A percentile compares a stretch with the other conserved stretches of the same genome.
These are phyloP conservation scores for Geotrichum restrictum DNA, from an alignment of 1,139 yeast genomes.

Conservation along the genomic window DNA sequence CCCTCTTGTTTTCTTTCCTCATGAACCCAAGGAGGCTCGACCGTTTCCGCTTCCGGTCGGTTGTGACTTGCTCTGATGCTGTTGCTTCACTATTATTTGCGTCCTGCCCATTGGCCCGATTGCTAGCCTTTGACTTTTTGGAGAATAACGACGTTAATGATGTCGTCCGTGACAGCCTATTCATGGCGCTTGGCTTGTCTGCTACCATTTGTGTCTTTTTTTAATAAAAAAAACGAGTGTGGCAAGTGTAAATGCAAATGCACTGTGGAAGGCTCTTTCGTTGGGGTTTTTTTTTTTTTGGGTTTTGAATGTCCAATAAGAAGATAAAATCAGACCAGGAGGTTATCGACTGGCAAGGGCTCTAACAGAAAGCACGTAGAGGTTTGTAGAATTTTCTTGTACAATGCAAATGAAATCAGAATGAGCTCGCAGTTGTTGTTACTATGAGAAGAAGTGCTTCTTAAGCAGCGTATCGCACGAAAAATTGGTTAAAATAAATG, in stretches of 20 bases:
- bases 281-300: background rate
- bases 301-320: background rate
- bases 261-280: background rate
- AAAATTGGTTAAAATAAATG: too few species aligned
- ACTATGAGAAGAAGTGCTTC: too few species aligned
- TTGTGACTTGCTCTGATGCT: background rate
- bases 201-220: background rate
- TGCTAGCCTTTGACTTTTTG: conserved; percentile 1
- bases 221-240: too few species aligned
- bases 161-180: conserved; percentile 10
- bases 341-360: too few species aligned
- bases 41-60: conserved; percentile 9
- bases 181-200: conserved; percentile 1
- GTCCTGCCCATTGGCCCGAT: conserved; percentile 1
- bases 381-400: too few species aligned
- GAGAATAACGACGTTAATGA: conserved; percentile 16
- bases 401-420: too few species aligned
- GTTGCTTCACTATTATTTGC: background rate
- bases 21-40: conserved; percentile 8
- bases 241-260: background rate
- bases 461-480: too few species aligned
- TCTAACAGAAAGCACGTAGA: too few species aligned
- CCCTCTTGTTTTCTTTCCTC: conserved; percentile 1
- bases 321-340: too few species aligned
- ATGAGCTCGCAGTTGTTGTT: too few species aligned